These are phyloP conservation scores for Aureobasidium sp. DNA, from an alignment of 2,329 filamentous ascomycete genomes.

Conservation along the genomic window DNA sequence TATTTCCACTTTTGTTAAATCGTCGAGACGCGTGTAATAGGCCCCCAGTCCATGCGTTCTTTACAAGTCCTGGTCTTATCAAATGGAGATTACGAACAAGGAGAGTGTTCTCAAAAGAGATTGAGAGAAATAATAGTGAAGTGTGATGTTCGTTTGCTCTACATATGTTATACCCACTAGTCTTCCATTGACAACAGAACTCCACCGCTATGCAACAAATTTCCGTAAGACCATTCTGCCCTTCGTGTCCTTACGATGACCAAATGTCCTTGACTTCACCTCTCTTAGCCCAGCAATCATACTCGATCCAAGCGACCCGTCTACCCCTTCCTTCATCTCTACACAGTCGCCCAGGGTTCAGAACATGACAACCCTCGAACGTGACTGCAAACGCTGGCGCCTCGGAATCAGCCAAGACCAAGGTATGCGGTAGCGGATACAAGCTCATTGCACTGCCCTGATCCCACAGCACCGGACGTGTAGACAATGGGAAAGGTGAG, in stretches of 20 bases:
- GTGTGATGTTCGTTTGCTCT: background rate
- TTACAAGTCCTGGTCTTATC: too few species aligned
- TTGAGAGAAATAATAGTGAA: too few species aligned
- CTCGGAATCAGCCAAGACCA: constrained; percentile 77
- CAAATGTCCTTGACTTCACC: constrained; percentile 57
- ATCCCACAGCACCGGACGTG: constrained; percentile 85
- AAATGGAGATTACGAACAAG: too few species aligned
- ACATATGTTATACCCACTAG: background rate
- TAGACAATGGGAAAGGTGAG: constrained; percentile 73
- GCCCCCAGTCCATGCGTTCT: too few species aligned
- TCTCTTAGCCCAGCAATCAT: constrained; percentile 57
- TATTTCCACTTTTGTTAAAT: too few species aligned
- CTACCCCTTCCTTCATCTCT: constrained; percentile 54
- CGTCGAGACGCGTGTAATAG: too few species aligned
- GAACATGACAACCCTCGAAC: constrained; percentile 91
- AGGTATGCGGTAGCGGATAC: constrained; percentile 78
- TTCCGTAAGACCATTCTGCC: too few species aligned
- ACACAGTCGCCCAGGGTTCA: constrained; percentile 80
- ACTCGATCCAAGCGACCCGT: constrained; percentile 75
- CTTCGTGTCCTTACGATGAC: constrained; percentile 1
- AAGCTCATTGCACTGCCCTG: constrained; percentile 67
- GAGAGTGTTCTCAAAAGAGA: too few species aligned
- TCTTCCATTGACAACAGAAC: background rate
- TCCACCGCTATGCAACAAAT: background rate
- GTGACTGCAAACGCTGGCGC: constrained; percentile 77